phyloP scores from a whole-genome alignment of 192 early-diverging fungal genomes.

The Lunasporangiospora selenospora region DNA sequence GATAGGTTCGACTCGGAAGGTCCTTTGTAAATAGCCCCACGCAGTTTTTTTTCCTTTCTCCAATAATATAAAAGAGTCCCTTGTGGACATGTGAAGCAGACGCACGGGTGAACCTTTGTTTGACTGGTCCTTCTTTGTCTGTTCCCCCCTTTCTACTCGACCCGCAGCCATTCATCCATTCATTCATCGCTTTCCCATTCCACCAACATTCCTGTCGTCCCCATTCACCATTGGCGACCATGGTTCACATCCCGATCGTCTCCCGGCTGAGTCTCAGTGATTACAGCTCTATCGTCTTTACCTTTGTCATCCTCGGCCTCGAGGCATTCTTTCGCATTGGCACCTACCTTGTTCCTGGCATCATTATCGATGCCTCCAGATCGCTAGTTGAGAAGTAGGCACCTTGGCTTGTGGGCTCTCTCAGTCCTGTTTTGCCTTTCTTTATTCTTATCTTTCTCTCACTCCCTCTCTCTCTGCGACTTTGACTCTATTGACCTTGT shows the following conservation, averaged over 20 bases:
- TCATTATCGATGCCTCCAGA: conserved; percentile 16
- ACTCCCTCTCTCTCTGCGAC: neutral
- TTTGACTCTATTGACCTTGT: neutral
- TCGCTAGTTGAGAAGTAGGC: conserved; percentile 33
- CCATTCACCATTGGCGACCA: no score
- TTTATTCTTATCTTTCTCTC: neutral
- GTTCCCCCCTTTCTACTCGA: no score
- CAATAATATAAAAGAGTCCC: no score
- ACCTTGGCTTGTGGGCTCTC: neutral
- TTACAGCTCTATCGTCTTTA: conserved; percentile 37
- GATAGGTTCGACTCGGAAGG: no score
- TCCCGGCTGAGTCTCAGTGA: conserved; percentile 41
- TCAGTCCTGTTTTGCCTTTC: neutral
- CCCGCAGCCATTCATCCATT: no score
- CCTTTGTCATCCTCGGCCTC: conserved; percentile 37
- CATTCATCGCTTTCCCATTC: no score
- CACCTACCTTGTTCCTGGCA: conserved; percentile 22
- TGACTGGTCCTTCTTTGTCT: no score
- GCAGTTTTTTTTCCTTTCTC: no score
- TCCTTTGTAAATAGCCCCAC: no score
- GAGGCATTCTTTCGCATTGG: conserved; percentile 33
- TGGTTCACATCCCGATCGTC: conserved; percentile 44
- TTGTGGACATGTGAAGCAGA: no score
- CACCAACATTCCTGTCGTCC: no score
- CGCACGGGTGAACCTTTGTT: no score